These are phyloP conservation scores for Colletotrichum sp. DNA, from an alignment of 2,329 filamentous ascomycete species.

Conservation along the genomic window DNA sequence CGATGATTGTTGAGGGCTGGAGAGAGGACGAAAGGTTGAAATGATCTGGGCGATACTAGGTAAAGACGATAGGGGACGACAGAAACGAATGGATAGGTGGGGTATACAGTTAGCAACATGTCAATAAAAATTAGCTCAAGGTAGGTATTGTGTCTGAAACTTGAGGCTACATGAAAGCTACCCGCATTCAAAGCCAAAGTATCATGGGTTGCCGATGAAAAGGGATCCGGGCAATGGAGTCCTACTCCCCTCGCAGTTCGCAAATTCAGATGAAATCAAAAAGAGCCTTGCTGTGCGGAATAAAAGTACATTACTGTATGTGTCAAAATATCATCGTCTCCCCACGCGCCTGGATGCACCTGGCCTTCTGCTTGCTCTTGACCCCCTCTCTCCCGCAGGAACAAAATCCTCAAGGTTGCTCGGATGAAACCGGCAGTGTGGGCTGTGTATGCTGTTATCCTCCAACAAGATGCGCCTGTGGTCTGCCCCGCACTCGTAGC, in stretches of 20 bases:
- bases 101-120: neutral
- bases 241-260: fast-evolving
- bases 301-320: neutral
- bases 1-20: too few relatives aligned
- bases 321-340: neutral
- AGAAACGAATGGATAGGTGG: too few relatives aligned
- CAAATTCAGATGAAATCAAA: neutral
- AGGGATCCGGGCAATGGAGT: neutral
- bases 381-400: neutral
- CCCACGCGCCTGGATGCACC: neutral
- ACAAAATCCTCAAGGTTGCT: slow-evolving; percentile 16
- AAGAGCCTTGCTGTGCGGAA: neutral
- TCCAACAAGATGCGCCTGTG: slow-evolving; percentile 32
- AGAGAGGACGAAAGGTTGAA: too few relatives aligned
- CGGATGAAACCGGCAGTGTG: slow-evolving; percentile 34
- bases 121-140: neutral
- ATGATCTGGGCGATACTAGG: neutral
- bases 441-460: slow-evolving; percentile 36
- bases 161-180: neutral
- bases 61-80: neutral
- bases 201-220: neutral
- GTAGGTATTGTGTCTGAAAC: neutral
- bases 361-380: neutral
- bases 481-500: slow-evolving; percentile 40
- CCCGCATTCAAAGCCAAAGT: too few relatives aligned